phyloP scores from a whole-genome alignment of 306 rosid genomes.

The Carpinus fangiana region DNA sequence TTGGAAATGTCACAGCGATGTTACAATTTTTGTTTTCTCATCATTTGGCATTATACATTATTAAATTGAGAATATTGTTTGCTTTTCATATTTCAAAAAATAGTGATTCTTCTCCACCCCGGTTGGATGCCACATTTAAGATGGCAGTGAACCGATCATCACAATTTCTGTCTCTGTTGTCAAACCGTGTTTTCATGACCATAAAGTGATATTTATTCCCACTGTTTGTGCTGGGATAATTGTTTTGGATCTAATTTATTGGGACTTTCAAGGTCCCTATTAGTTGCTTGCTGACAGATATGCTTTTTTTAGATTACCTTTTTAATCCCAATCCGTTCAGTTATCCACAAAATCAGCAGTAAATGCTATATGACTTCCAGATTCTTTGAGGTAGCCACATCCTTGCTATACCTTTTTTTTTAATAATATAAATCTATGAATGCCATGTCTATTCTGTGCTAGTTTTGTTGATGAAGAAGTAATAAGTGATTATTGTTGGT shows the following conservation, averaged over 20 bases:
- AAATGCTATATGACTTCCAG: background rate
- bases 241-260: background rate
- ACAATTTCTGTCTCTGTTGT: background rate
- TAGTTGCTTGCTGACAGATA: background rate
- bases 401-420: slow-evolving; percentile 2
- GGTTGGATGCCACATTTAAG: background rate
- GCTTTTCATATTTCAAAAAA: background rate
- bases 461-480: background rate
- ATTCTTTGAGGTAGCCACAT: background rate
- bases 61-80: background rate
- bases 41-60: background rate
- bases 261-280: background rate
- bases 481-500: background rate
- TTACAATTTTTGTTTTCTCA: background rate
- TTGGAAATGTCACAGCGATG: background rate
- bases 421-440: background rate
- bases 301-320: background rate
- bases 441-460: background rate
- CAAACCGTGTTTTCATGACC: background rate
- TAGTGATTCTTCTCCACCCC: background rate
- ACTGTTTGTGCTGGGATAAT: background rate
- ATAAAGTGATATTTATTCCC: background rate
- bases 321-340: background rate
- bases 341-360: background rate
- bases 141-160: background rate